phyloP scores from a whole-genome alignment of 495 filamentous ascomycete genomes.

The Alectoria sarmentosa region DNA sequence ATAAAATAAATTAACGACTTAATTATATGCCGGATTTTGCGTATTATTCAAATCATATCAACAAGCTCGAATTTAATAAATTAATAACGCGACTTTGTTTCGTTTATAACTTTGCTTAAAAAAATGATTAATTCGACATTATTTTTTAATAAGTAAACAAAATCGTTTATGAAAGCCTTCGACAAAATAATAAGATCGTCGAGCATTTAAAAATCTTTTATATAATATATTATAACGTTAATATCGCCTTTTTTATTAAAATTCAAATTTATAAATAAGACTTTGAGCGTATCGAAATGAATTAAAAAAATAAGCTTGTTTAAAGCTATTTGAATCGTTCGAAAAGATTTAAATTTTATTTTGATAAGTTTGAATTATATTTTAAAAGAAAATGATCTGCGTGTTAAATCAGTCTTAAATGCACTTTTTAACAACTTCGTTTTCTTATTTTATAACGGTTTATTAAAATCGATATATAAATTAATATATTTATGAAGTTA shows the following conservation, averaged over 20 bases:
- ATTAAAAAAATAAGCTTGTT: background rate
- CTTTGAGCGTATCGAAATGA: background rate
- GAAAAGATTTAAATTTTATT: background rate
- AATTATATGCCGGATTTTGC: background rate
- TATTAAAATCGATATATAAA: background rate
- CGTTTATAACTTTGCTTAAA: background rate
- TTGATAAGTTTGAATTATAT: too few species aligned
- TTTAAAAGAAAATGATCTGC: too few species aligned
- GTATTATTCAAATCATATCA: slow-evolving; percentile 10
- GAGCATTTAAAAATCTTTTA: background rate
- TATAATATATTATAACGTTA: background rate
- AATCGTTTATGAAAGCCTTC: too few species aligned
- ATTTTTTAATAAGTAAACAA: background rate
- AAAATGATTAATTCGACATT: slow-evolving; percentile 3
- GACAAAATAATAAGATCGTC: too few species aligned
- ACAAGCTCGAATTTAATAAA: slow-evolving; percentile 13
- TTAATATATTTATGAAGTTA: background rate
- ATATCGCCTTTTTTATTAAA: background rate
- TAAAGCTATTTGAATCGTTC: background rate
- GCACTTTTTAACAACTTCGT: background rate
- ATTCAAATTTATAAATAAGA: background rate
- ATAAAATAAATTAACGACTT: background rate
- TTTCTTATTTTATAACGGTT: background rate
- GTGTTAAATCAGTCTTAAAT: background rate
- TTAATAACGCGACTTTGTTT: slow-evolving; percentile 11